Base-by-base conservation (phyloP, 176 grass and related monocot genomes). In the Oryza rufipogon region DNA sequence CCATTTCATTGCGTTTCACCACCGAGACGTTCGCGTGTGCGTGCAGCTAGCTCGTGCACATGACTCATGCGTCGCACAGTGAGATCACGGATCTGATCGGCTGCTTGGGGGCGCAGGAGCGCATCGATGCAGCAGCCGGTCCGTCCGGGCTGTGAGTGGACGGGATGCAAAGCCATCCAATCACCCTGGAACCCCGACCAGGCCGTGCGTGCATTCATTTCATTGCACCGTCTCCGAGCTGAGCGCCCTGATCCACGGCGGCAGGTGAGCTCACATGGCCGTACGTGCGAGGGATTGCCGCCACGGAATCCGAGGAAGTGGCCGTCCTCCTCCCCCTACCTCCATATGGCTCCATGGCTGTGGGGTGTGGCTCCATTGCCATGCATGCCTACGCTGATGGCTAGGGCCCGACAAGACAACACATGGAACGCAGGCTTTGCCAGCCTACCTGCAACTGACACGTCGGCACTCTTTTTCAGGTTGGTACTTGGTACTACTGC, bases 361-460 rank as follows among this genome's bases (percentile, higher is more conserved):
- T 32, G 30, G 30, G 30, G 30, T 32, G 30, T 32, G 38, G 38
- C 78, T 67, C 23, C 74, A 11, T 60, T 60, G 52, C 34, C 81
- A 73, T 89, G 77, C 85, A 86, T 74, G 73, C 88, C 84, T 48
- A 23, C 11, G 58, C 63, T 71, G 45, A 71, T 32, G 81, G 81
- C 58, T 73, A 51, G 71, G 60, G 68, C 66, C 51, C 83, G 93
- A 95, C 90, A 89, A 68, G 88, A 95, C 93, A 81, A 87, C 86
- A 86, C 90, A 82, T 13, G 23, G 9, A 42, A 16, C 15, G 13
- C 88, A 92, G 86, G 85, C 89, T 95, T 92, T 83, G n/a, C 14
- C 75, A 74, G 76, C 90, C 90, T 88, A 95, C 86, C 42, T 14
- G 65, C 38, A 17, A 4, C 80, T 82, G 90, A 95, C 93, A 95